These are phyloP conservation scores for Trichoderma orchidacearum DNA, from an alignment of 495 filamentous ascomycete species.

Conservation along the genomic window DNA sequence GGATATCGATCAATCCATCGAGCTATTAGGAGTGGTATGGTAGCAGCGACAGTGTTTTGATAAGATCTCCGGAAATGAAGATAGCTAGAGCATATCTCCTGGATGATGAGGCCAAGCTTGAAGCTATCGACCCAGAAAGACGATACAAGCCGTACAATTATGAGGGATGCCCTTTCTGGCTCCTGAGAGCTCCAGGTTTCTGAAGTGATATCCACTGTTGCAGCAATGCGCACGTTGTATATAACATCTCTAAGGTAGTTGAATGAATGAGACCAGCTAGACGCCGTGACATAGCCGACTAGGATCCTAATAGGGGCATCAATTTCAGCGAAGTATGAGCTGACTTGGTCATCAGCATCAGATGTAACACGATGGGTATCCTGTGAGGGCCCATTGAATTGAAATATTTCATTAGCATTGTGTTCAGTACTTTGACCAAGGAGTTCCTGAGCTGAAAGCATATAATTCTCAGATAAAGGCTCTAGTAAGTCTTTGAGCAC, in stretches of 20 bases:
- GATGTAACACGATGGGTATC: conserved; percentile 4
- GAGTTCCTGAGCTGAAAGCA: conserved; percentile 21
- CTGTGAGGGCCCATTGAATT: conserved; percentile 28
- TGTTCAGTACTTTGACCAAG: conserved; percentile 12
- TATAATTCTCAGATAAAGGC: conserved; percentile 33
- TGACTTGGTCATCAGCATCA: conserved; percentile 12
- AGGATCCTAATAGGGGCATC: conserved; percentile 35
- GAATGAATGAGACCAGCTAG: conserved; percentile 42
- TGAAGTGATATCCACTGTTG: conserved; percentile 4
- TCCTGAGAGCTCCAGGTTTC: conserved; percentile 14
- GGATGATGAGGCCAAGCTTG: conserved; percentile 43
- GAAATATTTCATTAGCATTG: conserved; percentile 20
- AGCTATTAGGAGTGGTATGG: conserved; percentile 42
- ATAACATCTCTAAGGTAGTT: conserved; percentile 37
- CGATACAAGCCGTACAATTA: conserved; percentile 38
- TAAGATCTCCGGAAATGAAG: conserved; percentile 46
- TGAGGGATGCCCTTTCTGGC: conserved; percentile 34
- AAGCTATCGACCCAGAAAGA: conserved; percentile 46
- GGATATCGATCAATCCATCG: conserved; percentile 51
- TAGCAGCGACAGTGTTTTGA: conserved; percentile 46
- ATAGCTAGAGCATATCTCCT: conserved; percentile 49
- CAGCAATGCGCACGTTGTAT: conserved; percentile 29
- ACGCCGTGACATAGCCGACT: conserved; percentile 45
- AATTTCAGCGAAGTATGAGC: conserved; percentile 14
- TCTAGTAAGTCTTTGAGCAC: conserved; percentile 27